Base-by-base conservation (phyloP, 257 asterid species). In the Nicotiana benthamiana region DNA sequence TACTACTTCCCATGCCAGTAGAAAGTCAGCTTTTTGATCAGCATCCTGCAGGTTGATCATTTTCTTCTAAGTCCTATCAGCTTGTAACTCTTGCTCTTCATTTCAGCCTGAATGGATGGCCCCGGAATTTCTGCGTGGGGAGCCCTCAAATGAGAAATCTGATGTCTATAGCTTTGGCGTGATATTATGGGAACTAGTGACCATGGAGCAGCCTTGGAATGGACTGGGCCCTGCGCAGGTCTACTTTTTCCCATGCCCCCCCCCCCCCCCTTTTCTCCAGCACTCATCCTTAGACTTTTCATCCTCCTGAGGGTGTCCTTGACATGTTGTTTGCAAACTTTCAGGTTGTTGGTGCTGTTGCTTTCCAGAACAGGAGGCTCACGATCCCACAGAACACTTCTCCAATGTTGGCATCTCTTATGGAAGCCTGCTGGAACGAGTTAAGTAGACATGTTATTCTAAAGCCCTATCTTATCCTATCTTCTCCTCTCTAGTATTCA, bases 31-130 rank as follows among this genome's bases (percentile, higher is more conserved):
- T 80, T 46, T 61, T 43, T 27, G 20, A 61, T 83, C 32, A 67
- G 64, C 68, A 83, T 82, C 30, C 67, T 83, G 86, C 87, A 77
- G 84, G 83, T 80, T 48, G 68, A 60, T 65, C 79, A 65, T 82
- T 74, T 79, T 64, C 40, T 82, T 70, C 70, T 63, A 56, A 63
- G 60, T 67, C 80, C 81, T 61, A 67, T 80, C 85, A 65, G 74
- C 83, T 74, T 61, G 82, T 87, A 83, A 89, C 82, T 72, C 77
- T 83, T 83, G 57, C 84, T 87, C 85, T 80, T 84, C 77, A 51
- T 92, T 89, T 90, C 95, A 95, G 99, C 98, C 99, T 1, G 99
- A 95, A 87, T 95, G 99, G 99, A 93, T 95, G 99, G 97, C 99
- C 59, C 99, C 99, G 0, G 98, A 95, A 85, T 93, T 95, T 82